A percentile compares a stretch with the other conserved stretches of the same genome.
These are phyloP conservation scores for Aspergillus texensis DNA, from an alignment of 2,329 filamentous ascomycete species.

Conservation along the genomic window DNA sequence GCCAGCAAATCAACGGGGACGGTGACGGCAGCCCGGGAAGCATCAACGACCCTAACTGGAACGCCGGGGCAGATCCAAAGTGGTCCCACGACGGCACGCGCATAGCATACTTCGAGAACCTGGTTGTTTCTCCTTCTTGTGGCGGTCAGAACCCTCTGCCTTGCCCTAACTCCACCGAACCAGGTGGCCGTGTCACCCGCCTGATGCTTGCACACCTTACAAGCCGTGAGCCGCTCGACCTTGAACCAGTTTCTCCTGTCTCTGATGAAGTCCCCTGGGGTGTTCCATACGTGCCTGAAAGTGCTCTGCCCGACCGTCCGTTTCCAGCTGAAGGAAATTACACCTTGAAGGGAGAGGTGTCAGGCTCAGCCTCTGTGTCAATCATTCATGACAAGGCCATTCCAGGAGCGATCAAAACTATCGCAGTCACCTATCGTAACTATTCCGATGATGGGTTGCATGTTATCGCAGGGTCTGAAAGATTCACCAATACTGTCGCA, in stretches of 20 bases:
- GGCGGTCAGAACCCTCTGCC: constrained; percentile 48
- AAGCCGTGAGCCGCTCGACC: constrained; percentile 30
- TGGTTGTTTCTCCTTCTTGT: constrained; percentile 45
- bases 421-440: constrained; percentile 40
- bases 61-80: constrained; percentile 48
- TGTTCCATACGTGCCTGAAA: constrained; percentile 13
- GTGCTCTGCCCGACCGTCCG: constrained; percentile 3
- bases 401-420: constrained; percentile 20
- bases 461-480: constrained; percentile 40
- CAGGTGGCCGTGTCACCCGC: constrained; percentile 42
- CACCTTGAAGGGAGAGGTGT: constrained; percentile 17
- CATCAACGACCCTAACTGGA: constrained; percentile 53
- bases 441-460: constrained; percentile 41
- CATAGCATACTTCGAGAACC: constrained; percentile 48
- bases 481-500: constrained; percentile 30
- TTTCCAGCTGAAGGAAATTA: constrained; percentile 15
- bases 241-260: constrained; percentile 26
- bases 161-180: constrained; percentile 45
- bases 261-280: constrained; percentile 26
- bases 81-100: constrained; percentile 42
- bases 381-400: constrained; percentile 8
- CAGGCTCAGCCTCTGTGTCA: constrained; percentile 15
- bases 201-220: constrained; percentile 48
- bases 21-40: constrained; percentile 38
- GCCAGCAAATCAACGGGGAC: constrained; percentile 47